Percentiles rank a stretch among this genome's conserved stretches.
Conservation (phyloP, 805 yeast genomes). For the Jamesozyma jinghongensis region DNA sequence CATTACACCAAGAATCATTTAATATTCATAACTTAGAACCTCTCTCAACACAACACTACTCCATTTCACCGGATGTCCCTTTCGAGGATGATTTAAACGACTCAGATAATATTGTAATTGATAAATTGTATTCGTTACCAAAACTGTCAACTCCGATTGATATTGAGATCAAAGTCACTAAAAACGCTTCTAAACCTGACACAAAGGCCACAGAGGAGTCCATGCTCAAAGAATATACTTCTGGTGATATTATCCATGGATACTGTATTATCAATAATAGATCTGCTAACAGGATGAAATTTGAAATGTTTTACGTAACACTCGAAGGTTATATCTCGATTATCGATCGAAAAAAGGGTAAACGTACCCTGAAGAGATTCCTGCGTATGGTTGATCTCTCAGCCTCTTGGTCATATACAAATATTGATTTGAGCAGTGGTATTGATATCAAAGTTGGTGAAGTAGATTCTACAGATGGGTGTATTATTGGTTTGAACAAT, state of each 20-base stretch:
- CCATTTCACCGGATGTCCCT: conserved; percentile 8
- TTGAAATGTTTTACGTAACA: conserved; percentile 52
- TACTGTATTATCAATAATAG: conserved; percentile 42
- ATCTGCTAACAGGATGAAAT: conserved; percentile 40
- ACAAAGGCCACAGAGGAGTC: conserved; percentile 38
- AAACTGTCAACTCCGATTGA: conserved; percentile 38
- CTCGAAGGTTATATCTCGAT: conserved; percentile 36
- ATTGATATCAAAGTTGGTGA: conserved; percentile 39
- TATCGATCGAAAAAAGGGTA: conserved; percentile 27
- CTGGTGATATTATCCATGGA: conserved; percentile 62
- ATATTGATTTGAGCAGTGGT: conserved; percentile 44
- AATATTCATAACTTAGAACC: conserved; percentile 11
- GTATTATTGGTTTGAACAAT: conserved; percentile 41
- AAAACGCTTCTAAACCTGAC: conserved; percentile 40
- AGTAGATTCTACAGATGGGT: conserved; percentile 38
- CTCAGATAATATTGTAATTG: conserved; percentile 40
- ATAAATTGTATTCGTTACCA: conserved; percentile 43
- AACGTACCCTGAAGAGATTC: conserved; percentile 38
- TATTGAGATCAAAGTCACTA: conserved; percentile 44
- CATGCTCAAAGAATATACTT: conserved; percentile 46
- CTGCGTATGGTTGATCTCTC: conserved; percentile 52
- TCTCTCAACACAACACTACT: conserved; percentile 14
- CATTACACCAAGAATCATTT: conserved; percentile 2
- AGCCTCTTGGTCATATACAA: conserved; percentile 46
- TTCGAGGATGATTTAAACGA: conserved; percentile 29